Evolutionary conservation across 176 grass and related monocot genomes (phyloP), one percentile per base, ranked within the genome.

Genomic region (Oryza officinalis): DNA sequence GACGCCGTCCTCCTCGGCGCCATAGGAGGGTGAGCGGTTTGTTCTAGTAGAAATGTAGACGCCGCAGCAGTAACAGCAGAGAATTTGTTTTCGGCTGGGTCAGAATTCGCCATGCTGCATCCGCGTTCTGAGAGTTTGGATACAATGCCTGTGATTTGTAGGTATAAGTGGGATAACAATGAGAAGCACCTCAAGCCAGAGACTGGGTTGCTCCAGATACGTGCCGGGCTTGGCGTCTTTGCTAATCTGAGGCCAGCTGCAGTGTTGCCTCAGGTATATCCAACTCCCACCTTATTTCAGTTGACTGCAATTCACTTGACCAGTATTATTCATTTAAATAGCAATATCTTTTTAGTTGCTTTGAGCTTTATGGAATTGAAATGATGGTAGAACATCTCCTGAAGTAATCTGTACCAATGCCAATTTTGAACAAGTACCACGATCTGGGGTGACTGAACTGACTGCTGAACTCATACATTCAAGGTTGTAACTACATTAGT

Each of bases 161-260:
- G 96, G 68, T 98, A 98, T 22, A 95, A 95, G 57, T 98, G 96
- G 96, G 96, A 98, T 88, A 94, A 88, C 26, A 93, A 95, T 26
- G 93, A 98, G 91, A 95, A 98, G 91, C 89, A 98, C 70, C 89
- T 98, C 72, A 95, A 95, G 77, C 96, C 96, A 0, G 93, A 94
- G 85, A 98, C 96, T 0, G 96, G 92, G 41, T 81, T 98, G 77
- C 93, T 98, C 57, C 91, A 92, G 59, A 80, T 98, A 26, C 88
- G 93, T 22, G 85, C 91, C 0, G 96, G 85, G 20, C 93, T 98
- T 1, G 87, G 85, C 9, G 91, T 95, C 8, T 95, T 93, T 75
- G 96, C 96, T 30, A 98, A 98, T 83, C 85, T 98, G 65, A 88
- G 93, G 61, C 91, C 96, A 57, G 96, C 96, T 74, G 20, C 74